Conservation (phyloP, 1,139 yeast genomes). For the Barnettozyma hawaiiensis region DNA sequence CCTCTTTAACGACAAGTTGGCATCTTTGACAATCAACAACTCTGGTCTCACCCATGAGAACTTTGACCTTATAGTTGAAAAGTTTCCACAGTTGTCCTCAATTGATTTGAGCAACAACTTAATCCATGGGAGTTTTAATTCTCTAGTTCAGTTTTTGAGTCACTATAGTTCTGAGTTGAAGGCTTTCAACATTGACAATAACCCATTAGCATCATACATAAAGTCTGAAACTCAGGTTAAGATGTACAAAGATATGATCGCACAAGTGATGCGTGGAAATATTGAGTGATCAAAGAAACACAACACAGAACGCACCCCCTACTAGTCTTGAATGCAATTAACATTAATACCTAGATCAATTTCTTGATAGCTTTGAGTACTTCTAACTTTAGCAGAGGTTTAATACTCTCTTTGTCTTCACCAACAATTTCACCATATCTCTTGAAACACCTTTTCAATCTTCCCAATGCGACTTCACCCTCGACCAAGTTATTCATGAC, state of each 20-base stretch:
- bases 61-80: conserved; percentile 4
- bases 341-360: not conserved
- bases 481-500: conserved; percentile 37
- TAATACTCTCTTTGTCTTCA: conserved; percentile 16
- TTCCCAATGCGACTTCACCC: conserved; percentile 39
- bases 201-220: conserved; percentile 17
- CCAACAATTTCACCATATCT: conserved; percentile 50
- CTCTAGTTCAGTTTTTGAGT: conserved; percentile 12
- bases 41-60: conserved; percentile 9
- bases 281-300: not conserved
- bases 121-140: conserved; percentile 15
- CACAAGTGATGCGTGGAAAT: conserved; percentile 13
- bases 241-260: conserved; percentile 17
- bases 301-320: too few relatives aligned
- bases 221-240: conserved; percentile 11
- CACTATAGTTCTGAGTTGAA: conserved; percentile 11
- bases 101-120: conserved; percentile 16
- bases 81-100: conserved; percentile 14
- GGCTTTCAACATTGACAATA: conserved; percentile 15
- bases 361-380: conserved; percentile 8
- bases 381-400: conserved; percentile 4
- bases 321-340: not conserved
- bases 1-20: conserved; percentile 8
- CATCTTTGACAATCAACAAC: conserved; percentile 7
- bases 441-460: conserved; percentile 43